These are phyloP conservation scores for Phytophthora kernoviae DNA, from an alignment of 352 stramenopile genomes.

Conservation along the genomic window DNA sequence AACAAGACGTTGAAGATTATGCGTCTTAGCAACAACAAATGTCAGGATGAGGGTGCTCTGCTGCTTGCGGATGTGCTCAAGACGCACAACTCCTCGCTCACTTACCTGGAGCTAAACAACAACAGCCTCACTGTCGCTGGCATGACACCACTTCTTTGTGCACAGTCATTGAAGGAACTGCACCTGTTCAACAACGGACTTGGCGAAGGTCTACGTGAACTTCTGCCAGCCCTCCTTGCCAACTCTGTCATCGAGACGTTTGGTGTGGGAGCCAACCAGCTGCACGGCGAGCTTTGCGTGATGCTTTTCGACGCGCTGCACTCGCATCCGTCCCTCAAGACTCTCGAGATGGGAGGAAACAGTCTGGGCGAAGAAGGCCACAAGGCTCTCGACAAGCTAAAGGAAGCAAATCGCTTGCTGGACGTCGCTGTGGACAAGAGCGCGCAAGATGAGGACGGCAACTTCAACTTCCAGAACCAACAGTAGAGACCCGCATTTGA, in stretches of 20 bases:
- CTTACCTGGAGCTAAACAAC: conserved; percentile 72
- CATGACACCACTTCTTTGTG: conserved; percentile 50
- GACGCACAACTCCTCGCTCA: conserved; percentile 43
- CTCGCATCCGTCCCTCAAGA: conserved; percentile 67
- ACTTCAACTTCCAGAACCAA: conserved; percentile 43
- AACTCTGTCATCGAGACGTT: conserved; percentile 68
- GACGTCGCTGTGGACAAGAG: conserved; percentile 86
- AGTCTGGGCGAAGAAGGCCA: conserved; percentile 71
- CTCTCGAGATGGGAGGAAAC: conserved; percentile 86
- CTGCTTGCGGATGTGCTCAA: conserved; percentile 42
- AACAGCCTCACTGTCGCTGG: conserved; percentile 59
- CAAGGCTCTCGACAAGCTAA: conserved; percentile 64
- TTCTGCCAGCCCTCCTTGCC: conserved; percentile 54
- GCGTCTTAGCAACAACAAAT: conserved; percentile 66
- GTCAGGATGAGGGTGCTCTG: conserved; percentile 50
- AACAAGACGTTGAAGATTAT: conserved; percentile 59
- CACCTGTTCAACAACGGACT: conserved; percentile 84
- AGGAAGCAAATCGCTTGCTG: conserved; percentile 53
- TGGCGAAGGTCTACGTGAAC: conserved; percentile 43
- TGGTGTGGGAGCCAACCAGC: conserved; percentile 70
- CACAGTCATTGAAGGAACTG: conserved; percentile 56
- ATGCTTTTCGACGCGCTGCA: conserved; percentile 71
- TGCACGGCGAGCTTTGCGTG: conserved; percentile 67
- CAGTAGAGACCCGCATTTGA: conserved; percentile 20
- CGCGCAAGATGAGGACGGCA: conserved; percentile 69